Conservation (phyloP, 495 filamentous ascomycete species). For the Zalerion maritima region DNA sequence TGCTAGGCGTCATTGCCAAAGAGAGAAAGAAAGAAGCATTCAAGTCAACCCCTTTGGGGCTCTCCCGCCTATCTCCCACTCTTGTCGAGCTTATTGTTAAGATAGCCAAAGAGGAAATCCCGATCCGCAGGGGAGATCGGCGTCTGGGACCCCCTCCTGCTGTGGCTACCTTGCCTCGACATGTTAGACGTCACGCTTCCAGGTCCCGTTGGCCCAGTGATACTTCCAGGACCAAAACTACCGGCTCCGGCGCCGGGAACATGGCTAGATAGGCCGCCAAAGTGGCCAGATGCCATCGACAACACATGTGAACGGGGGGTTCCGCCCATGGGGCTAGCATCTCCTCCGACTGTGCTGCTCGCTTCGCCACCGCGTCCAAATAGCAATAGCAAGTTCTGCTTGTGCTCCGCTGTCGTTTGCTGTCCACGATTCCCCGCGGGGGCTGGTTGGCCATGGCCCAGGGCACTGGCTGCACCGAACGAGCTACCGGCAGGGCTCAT, state of each 20-base stretch:
- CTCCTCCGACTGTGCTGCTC: conserved; percentile 22
- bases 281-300: conserved; percentile 27
- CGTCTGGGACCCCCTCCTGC: conserved; percentile 31
- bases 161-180: too few species aligned
- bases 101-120: conserved; percentile 64
- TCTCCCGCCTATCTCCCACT: too few species aligned
- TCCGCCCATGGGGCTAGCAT: conserved; percentile 18
- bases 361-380: conserved; percentile 35
- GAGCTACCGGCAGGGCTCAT: conserved; percentile 7
- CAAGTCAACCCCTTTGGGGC: too few species aligned
- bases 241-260: too few species aligned
- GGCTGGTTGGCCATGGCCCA: conserved; percentile 7
- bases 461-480: conserved; percentile 10
- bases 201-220: conserved; percentile 19
- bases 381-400: conserved; percentile 51
- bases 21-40: too few species aligned
- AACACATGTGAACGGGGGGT: conserved; percentile 24
- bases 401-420: conserved; percentile 42
- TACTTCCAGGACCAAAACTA: conserved; percentile 13
- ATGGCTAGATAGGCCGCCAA: too few species aligned
- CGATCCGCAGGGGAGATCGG: conserved; percentile 55
- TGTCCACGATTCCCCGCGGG: conserved; percentile 6
- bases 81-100: too few species aligned
- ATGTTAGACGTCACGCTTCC: too few species aligned
- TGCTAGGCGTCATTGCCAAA: too few species aligned